These are phyloP conservation scores for Diutina scorzettiae DNA, from an alignment of 1,139 yeast genomes.

Conservation along the genomic window DNA sequence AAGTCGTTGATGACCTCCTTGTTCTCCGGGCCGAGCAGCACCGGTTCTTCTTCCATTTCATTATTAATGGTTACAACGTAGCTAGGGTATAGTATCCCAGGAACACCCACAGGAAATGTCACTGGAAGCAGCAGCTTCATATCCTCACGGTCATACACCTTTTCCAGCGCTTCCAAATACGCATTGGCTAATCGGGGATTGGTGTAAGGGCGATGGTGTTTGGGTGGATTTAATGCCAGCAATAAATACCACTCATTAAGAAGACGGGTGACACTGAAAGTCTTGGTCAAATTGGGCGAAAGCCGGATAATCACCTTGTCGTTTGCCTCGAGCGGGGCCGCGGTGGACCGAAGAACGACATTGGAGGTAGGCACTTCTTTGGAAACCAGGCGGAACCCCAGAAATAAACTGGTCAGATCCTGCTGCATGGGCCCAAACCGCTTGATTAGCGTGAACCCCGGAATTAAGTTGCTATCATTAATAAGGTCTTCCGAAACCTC, in stretches of 20 bases:
- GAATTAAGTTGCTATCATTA: conserved; percentile 13
- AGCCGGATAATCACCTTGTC: conserved; percentile 16
- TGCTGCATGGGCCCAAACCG: conserved; percentile 12
- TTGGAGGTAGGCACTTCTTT: too few relatives aligned
- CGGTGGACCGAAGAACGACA: too few relatives aligned
- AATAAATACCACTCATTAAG: conserved; percentile 26
- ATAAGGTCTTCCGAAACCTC: conserved; percentile 8
- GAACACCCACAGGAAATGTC: conserved; percentile 18
- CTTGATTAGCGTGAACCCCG: conserved; percentile 16
- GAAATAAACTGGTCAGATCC: conserved; percentile 12
- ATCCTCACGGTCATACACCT: conserved; percentile 6
- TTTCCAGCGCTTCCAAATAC: conserved; percentile 10
- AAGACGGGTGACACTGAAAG: conserved; percentile 15
- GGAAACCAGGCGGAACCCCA: neutral
- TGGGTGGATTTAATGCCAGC: conserved; percentile 15
- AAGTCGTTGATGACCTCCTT: conserved; percentile 12
- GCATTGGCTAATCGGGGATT: conserved; percentile 10
- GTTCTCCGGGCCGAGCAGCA: neutral
- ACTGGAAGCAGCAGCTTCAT: conserved; percentile 11
- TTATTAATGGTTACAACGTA: conserved; percentile 13
- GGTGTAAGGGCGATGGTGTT: conserved; percentile 12
- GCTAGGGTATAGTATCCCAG: conserved; percentile 21
- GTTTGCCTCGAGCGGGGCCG: conserved; percentile 8
- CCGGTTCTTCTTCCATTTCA: conserved; percentile 6
- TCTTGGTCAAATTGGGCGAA: conserved; percentile 16